Evolutionary conservation across 768 basidiomycete species (phyloP).

Genomic region (Lactarius quietus): DNA sequence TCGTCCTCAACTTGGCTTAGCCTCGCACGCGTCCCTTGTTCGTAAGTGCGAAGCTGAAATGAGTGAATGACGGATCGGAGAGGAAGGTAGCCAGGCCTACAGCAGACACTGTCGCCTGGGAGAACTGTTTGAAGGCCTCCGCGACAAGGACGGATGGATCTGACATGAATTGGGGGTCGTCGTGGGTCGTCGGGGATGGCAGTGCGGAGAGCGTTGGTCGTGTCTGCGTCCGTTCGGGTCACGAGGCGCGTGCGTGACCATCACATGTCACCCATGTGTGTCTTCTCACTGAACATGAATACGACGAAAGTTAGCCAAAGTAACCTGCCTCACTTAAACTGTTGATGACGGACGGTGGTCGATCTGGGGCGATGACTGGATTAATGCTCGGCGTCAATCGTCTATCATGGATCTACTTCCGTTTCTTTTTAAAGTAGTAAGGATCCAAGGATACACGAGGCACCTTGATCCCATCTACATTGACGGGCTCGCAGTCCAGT

Average conservation of each 20-base stretch:
- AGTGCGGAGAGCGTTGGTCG: background rate
- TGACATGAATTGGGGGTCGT: slow-evolving; percentile 1
- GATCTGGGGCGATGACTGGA: too few species aligned
- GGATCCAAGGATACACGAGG: too few species aligned
- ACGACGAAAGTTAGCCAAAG: too few species aligned
- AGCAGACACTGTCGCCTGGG: slow-evolving; percentile 39
- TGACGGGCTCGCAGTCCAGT: too few species aligned
- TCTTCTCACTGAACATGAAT: too few species aligned
- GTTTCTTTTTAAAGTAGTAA: too few species aligned
- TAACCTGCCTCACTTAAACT: too few species aligned
- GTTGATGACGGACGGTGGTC: too few species aligned
- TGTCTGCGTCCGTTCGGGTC: background rate
- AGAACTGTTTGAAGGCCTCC: slow-evolving; percentile 42
- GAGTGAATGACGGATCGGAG: background rate
- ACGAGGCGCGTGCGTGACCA: background rate
- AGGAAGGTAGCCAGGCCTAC: slow-evolving; percentile 31
- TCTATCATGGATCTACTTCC: too few species aligned
- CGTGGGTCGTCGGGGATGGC: background rate
- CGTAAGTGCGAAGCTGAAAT: slow-evolving; percentile 23
- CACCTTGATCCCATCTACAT: too few species aligned
- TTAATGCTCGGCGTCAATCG: too few species aligned
- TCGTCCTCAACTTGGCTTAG: slow-evolving; percentile 21
- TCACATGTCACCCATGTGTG: background rate
- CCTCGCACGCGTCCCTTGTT: slow-evolving; percentile 22
- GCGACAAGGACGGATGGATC: slow-evolving; percentile 36